Evolutionary conservation across 164 flowering plant species (phyloP).

Genomic region (Brasenia schreberi): DNA sequence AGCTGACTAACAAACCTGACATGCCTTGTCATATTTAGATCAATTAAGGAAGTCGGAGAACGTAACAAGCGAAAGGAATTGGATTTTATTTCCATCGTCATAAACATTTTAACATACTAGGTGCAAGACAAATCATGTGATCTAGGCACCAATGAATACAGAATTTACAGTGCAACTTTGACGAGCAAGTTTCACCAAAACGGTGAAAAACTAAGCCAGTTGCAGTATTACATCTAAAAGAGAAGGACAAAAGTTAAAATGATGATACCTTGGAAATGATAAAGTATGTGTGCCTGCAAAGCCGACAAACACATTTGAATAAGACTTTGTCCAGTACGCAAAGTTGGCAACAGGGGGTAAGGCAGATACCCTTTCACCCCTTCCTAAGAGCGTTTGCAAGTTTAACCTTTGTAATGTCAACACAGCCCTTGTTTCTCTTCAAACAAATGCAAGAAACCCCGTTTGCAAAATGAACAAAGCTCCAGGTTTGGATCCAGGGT

Average conservation of each 20-base stretch:
- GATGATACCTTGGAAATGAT: constrained; percentile 42
- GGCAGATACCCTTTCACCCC: constrained; percentile 68
- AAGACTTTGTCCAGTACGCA: constrained; percentile 76
- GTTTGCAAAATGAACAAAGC: constrained; percentile 58
- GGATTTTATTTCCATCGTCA: not conserved
- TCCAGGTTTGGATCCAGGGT: constrained; percentile 96
- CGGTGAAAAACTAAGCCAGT: not conserved
- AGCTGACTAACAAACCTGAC: too few relatives aligned
- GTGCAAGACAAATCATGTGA: not conserved
- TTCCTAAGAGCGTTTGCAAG: constrained; percentile 61
- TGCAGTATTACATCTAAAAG: not conserved
- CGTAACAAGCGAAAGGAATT: not conserved
- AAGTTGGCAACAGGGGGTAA: constrained; percentile 78
- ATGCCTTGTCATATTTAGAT: too few relatives aligned
- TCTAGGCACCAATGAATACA: not conserved
- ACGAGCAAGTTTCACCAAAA: not conserved
- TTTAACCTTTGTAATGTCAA: constrained; percentile 75
- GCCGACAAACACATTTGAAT: constrained; percentile 75
- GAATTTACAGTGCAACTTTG: not conserved
- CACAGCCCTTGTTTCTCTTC: constrained; percentile 73
- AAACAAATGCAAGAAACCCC: constrained; percentile 71
- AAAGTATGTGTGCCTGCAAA: constrained; percentile 32
- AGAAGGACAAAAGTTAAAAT: not conserved
- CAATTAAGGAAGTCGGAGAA: not conserved
- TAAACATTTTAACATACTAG: not conserved